Base-by-base conservation (phyloP, 2,329 filamentous ascomycete genomes). In the Sphaerulina populicola region DNA sequence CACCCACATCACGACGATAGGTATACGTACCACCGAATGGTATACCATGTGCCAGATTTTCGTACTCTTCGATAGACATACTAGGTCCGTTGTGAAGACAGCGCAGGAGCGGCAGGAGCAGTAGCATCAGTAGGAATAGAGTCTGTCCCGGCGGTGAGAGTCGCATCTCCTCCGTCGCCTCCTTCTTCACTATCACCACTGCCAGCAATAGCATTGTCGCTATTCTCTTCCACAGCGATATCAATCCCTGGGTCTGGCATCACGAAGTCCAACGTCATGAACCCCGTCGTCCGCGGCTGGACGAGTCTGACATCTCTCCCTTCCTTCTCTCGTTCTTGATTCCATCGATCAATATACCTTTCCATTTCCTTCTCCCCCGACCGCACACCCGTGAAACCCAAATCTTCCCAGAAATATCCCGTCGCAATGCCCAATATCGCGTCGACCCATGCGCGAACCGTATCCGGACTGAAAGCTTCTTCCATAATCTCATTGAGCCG, bases 381-480 rank as follows among this genome's bases (percentile, higher is more conserved):
- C 72, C 97, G 97, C 53, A 85, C 78, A 7, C 78, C 81, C 3
- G 86, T 86, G 33, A 88, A 71, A 1, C 91, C 89, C 18, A 91
- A 62, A 65, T 97, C 91, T 53, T 98, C 93, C 88, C 89, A 97
- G 31, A 97, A 64, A 87, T 90, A 98, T 18, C 91, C 87, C 0
- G 93, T 97, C 31, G 89, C 70, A 4, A 94, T 74, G 1, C 91
- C 89, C 60, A 97, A 66, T 9, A 88, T 67, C 10, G 81, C 80
- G 68, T 98, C 93, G 0, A 95, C 58, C 63, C 90, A 81, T 60
- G 94, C 94, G 45, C 87, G 77, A 61, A 79, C 71, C 49, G 77
- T 81, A 66, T 83, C 90, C 0, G 93, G 91, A 62, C 85, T 81
- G 67, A 94, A 96, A 0, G 85, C 83, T n/a, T 77, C 77, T 36